phyloP scores from a whole-genome alignment of 73 alveolate genomes.

The Symbiodinium natans region DNA sequence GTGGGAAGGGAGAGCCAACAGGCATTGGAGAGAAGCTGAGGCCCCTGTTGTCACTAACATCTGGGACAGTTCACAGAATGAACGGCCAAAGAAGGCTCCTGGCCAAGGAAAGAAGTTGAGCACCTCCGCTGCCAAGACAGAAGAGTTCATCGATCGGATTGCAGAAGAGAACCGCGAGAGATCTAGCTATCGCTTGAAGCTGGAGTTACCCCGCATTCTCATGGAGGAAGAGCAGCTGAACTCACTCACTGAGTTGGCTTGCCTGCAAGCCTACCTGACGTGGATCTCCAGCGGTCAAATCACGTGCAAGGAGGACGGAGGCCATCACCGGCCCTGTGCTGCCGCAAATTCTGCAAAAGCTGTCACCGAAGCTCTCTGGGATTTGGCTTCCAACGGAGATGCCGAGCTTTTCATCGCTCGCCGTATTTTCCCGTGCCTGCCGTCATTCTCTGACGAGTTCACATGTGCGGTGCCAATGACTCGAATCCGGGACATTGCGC shows the following conservation, averaged over 20 bases:
- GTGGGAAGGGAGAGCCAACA: conserved; percentile 67
- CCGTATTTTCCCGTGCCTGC: conserved; percentile 96
- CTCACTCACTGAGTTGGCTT: conserved; percentile 68
- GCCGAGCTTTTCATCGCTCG: conserved; percentile 96
- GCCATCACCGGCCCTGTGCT: conserved; percentile 98
- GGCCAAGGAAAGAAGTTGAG: conserved; percentile 46
- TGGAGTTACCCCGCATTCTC: conserved; percentile 67
- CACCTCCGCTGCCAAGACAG: neutral
- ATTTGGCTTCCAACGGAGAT: conserved; percentile 90
- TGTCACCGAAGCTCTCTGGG: conserved; percentile 95
- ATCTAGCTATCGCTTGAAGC: conserved; percentile 72
- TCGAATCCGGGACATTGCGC: conserved; percentile 98
- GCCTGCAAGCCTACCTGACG: conserved; percentile 96
- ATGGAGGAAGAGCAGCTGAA: conserved; percentile 62
- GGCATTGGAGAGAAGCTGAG: conserved; percentile 84
- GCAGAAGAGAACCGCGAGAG: conserved; percentile 52
- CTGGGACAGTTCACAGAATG: conserved; percentile 49
- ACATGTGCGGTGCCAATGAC: conserved; percentile 98
- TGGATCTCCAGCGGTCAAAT: conserved; percentile 98
- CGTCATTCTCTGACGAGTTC: conserved; percentile 97
- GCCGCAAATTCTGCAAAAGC: conserved; percentile 97
- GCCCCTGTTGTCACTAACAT: conserved; percentile 75
- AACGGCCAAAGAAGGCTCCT: conserved; percentile 76
- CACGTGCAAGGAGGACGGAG: conserved; percentile 97
- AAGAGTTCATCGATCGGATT: conserved; percentile 35